Percentiles rank a stretch among this genome's conserved stretches.
Conservation (phyloP, 176 grass and related monocot species). For the Otatea glauca region DNA sequence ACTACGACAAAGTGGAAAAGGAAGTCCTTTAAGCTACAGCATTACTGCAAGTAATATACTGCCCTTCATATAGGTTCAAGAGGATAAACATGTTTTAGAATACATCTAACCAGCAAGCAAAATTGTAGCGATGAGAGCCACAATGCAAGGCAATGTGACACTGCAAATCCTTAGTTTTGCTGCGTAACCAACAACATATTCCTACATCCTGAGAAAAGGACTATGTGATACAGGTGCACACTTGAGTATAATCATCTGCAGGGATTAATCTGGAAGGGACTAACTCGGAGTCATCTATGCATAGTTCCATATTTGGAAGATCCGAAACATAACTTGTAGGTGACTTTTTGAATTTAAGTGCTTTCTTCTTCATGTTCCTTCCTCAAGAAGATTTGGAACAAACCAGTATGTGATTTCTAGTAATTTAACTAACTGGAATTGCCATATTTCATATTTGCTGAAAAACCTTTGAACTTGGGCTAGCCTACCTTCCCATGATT, state of each 20-base stretch:
- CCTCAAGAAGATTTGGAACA: background rate
- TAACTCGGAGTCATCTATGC: background rate
- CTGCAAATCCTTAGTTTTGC: background rate
- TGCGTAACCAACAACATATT: background rate
- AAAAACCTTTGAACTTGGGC: background rate
- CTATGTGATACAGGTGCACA: background rate
- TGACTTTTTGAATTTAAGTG: constrained; percentile 11
- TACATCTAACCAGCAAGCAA: background rate
- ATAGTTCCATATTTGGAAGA: background rate
- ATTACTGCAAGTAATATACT: background rate
- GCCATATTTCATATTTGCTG: background rate
- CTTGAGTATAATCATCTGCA: background rate
- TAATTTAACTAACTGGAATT: background rate
- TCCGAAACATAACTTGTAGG: background rate
- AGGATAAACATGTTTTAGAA: constrained; percentile 16
- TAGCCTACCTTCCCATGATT: background rate
- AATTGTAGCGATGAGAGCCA: background rate
- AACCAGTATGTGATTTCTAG: background rate
- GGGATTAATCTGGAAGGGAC: background rate
- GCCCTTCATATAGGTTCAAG: background rate
- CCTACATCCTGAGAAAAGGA: background rate
- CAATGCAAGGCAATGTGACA: background rate
- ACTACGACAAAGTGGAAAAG: background rate
- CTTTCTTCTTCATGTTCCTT: background rate
- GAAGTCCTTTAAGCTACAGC: background rate